Conservation (phyloP, 768 basidiomycete species). For the Agrocybe chaxingu region DNA sequence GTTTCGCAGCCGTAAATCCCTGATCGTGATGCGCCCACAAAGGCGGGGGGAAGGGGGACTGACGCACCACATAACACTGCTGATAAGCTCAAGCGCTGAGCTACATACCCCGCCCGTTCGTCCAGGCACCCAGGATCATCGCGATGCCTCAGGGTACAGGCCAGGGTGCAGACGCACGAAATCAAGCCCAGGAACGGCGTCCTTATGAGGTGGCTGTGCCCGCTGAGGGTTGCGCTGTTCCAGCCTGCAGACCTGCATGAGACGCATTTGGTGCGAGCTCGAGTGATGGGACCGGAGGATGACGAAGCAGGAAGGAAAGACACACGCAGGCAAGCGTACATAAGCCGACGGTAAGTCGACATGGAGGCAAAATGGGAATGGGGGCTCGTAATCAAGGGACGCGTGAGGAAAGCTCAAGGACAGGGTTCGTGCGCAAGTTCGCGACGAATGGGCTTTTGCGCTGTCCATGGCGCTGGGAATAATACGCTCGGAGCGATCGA, state of each 20-base stretch:
- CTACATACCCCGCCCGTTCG: not conserved
- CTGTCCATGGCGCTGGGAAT: too few relatives aligned
- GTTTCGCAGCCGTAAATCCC: too few relatives aligned
- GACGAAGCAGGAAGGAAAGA: not conserved
- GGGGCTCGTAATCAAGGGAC: not conserved
- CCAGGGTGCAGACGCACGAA: too few relatives aligned
- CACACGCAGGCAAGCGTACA: not conserved
- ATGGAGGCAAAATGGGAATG: not conserved
- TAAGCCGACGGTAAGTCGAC: slow-evolving; percentile 17
- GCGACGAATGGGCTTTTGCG: too few relatives aligned
- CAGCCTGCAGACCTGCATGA: slow-evolving; percentile 1
- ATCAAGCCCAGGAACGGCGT: slow-evolving; percentile 10
- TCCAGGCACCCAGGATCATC: slow-evolving; percentile 10
- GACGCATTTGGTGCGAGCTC: too few relatives aligned
- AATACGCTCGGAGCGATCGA: too few relatives aligned
- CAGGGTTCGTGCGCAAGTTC: slow-evolving; percentile 4
- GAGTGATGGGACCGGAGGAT: not conserved
- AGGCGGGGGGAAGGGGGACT: too few relatives aligned
- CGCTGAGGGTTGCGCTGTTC: slow-evolving; percentile 12
- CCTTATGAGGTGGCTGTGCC: slow-evolving; percentile 16
- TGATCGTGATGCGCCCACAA: too few relatives aligned
- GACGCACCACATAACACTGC: too few relatives aligned
- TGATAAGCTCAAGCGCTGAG: too few relatives aligned
- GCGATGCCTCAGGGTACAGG: slow-evolving; percentile 8
- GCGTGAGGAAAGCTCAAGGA: not conserved